Conservation (phyloP, 352 stramenopile genomes). For the Pythium volutum region DNA sequence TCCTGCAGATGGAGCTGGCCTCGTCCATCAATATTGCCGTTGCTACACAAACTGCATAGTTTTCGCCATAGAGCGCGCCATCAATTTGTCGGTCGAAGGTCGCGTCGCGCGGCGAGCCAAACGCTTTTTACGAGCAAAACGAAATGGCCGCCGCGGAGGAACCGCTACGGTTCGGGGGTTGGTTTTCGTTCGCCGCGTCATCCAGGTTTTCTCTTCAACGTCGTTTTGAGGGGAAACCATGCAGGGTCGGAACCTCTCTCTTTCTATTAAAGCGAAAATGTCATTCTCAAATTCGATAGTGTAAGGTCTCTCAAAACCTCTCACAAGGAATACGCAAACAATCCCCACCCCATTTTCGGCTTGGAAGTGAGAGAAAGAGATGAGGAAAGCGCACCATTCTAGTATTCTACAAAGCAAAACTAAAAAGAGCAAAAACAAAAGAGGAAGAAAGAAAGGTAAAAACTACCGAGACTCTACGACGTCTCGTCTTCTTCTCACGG, state of each 20-base stretch:
- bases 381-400: not conserved
- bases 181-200: not conserved
- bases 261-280: not conserved
- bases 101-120: no score
- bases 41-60: no score
- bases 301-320: not conserved
- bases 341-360: not conserved
- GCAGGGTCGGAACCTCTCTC: not conserved
- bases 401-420: not conserved
- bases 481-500: not conserved
- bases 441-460: not conserved
- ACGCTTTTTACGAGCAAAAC: not conserved
- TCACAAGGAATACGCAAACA: not conserved
- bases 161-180: constrained; percentile 2
- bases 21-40: no score
- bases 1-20: not conserved
- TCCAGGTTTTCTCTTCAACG: not conserved
- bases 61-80: no score
- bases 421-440: not conserved
- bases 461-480: not conserved
- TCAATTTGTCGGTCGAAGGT: no score
- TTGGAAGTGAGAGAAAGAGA: not conserved
- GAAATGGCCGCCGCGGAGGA: constrained; percentile 2
- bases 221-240: not conserved
- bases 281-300: not conserved